Evolutionary conservation across 371 early-diverging fungal species (phyloP), one percentile per base, ranked within the genome.

Genomic region (Synchytrium microbalum): DNA sequence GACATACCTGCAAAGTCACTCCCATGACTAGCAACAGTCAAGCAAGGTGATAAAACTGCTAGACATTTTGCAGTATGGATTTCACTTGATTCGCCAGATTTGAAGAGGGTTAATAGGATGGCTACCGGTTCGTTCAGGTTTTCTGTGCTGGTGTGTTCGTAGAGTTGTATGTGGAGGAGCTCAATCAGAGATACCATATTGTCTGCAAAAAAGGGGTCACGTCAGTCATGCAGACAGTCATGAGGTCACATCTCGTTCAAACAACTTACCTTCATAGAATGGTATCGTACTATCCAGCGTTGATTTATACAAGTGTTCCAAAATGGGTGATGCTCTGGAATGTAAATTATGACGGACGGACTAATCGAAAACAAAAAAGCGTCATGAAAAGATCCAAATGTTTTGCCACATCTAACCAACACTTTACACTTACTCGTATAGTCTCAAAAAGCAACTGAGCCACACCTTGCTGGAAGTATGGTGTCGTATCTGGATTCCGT

Each of bases 381-480:
- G 83, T 86, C 78, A 74, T 30, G 77, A 64, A 38, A 75, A 55
- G 28, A 55, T 55, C 5, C 8, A 24, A 55, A 5, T 8, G 10
- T 29, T 33, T 19, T 23, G 31, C 32, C 31, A 29, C 25, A 55
- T 27, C n/a, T 23, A 19, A 13, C 24, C 32, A 23, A 26, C 14
- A 60, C 23, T 10, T 13, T 8, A 16, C 62, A 46, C 30, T 16
- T 62, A 73, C 73, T 79, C 89, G 90, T 62, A 89, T 72, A 31
- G 84, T 80, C 61, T 95, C 93, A 67, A 88, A 90, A 58, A 90
- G 83, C 58, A 93, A 59, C 69, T 89, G 79, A 1, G 88, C 84
- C 29, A 92, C 61, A 27, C 93, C 93, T 57, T 92, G 87, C 2
- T 75, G 74, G 69, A 85, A 89, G 16, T 79, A 74, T 27, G 72